A percentile compares a stretch with the other conserved stretches of the same genome.
Conservation (phyloP, 768 basidiomycete genomes). For the Xerocomellus intermedius region DNA sequence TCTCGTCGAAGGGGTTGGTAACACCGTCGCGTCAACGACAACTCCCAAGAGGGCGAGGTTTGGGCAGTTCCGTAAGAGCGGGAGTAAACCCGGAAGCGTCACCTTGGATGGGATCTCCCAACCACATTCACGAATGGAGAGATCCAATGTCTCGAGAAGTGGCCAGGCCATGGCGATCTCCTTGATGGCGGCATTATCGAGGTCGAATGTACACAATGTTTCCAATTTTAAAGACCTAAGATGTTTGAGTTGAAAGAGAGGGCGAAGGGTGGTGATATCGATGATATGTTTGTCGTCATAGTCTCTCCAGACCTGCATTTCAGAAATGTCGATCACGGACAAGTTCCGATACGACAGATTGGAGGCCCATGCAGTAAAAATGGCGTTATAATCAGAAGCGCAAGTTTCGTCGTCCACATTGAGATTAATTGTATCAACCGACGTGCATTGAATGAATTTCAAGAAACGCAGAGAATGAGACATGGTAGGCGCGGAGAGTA, state of each 20-base stretch:
- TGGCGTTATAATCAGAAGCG: conserved; percentile 23
- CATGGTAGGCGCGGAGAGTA: conserved; percentile 26
- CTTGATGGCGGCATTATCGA: conserved; percentile 23
- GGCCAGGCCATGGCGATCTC: conserved; percentile 31
- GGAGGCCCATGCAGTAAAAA: conserved; percentile 24
- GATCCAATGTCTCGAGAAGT: conserved; percentile 26
- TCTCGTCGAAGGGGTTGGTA: conserved; percentile 4
- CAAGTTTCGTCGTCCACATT: conserved; percentile 31
- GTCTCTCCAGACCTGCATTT: conserved; percentile 31
- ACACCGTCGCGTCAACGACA: conserved; percentile 27
- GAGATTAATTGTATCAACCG: conserved; percentile 33
- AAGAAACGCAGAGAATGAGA: conserved; percentile 23
- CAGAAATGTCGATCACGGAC: conserved; percentile 28
- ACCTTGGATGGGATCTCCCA: conserved; percentile 32
- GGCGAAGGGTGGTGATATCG: conserved; percentile 22
- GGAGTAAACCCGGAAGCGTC: conserved; percentile 23
- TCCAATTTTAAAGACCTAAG: conserved; percentile 26
- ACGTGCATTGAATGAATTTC: conserved; percentile 26
- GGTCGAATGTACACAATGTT: conserved; percentile 27
- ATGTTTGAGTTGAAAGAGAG: conserved; percentile 24
- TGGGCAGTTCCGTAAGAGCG: conserved; percentile 24
- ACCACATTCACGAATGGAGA: conserved; percentile 29
- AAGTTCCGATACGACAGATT: conserved; percentile 24
- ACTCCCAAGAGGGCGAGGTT: conserved; percentile 26
- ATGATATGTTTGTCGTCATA: conserved; percentile 32